These are phyloP conservation scores for Beauveria medogensis DNA, from an alignment of 2,329 filamentous ascomycete genomes.

Conservation along the genomic window DNA sequence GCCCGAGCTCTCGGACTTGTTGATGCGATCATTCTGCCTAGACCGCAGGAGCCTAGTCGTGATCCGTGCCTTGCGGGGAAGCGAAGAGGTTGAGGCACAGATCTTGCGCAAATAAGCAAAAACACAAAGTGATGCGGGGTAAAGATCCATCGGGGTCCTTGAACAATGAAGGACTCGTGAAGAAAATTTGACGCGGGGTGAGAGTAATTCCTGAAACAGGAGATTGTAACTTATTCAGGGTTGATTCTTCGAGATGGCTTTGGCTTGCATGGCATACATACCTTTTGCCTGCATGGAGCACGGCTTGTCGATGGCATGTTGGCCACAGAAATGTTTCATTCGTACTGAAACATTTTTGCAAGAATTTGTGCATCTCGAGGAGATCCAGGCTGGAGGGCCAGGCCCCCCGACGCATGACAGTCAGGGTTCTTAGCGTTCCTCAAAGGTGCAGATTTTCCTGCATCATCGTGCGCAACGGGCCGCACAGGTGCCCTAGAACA, in stretches of 20 bases:
- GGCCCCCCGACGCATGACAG: neutral
- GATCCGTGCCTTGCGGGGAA: slow-evolving; percentile 7
- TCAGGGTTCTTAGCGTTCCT: neutral
- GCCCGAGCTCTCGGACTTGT: neutral
- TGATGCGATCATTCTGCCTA: neutral
- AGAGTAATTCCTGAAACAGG: too few species aligned
- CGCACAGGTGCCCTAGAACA: neutral
- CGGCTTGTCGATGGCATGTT: too few species aligned
- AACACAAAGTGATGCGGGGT: neutral
- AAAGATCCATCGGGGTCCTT: too few species aligned
- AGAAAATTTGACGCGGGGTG: too few species aligned
- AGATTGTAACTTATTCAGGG: too few species aligned
- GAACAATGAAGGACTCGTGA: too few species aligned
- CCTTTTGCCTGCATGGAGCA: too few species aligned
- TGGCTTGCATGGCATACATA: too few species aligned
- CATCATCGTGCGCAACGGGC: neutral
- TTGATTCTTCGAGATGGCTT: too few species aligned
- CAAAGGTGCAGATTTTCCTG: neutral
- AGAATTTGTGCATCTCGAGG: neutral
- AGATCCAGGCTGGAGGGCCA: too few species aligned
- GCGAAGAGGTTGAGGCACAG: neutral
- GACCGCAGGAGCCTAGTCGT: neutral
- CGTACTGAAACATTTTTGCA: too few species aligned
- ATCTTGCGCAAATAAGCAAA: neutral
- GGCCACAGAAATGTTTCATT: too few species aligned